Evolutionary conservation across 2,329 filamentous ascomycete genomes (phyloP).

Genomic region (Cercospora nicotianae): DNA sequence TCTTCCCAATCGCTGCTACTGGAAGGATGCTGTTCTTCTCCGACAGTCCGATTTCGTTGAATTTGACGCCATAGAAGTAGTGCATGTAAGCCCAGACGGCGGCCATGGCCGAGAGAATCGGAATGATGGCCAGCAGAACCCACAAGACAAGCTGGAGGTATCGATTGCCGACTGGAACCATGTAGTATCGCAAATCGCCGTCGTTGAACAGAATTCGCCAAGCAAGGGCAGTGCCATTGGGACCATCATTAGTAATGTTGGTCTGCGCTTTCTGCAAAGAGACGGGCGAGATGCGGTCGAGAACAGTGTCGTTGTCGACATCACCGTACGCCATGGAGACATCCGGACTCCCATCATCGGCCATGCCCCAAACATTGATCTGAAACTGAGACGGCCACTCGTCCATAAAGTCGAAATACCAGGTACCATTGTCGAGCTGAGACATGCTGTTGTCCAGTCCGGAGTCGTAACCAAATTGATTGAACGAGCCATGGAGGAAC

Average conservation of each 20-base stretch:
- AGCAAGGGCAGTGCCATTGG: constrained; percentile 56
- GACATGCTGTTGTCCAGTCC: constrained; percentile 57
- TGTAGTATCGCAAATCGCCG: constrained; percentile 52
- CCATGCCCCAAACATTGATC: constrained; percentile 67
- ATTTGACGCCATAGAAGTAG: constrained; percentile 64
- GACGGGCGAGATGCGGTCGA: constrained; percentile 63
- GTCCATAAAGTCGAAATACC: constrained; percentile 61
- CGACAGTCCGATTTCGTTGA: constrained; percentile 59
- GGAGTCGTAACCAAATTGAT: constrained; percentile 63
- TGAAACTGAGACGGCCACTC: constrained; percentile 65
- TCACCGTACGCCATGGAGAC: constrained; percentile 61
- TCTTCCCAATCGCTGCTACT: constrained; percentile 26
- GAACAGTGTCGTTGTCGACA: constrained; percentile 59
- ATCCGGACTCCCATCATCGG: constrained; percentile 62
- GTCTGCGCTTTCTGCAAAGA: constrained; percentile 57
- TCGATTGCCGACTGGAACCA: constrained; percentile 56
- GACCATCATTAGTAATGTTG: constrained; percentile 58
- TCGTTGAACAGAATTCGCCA: constrained; percentile 60
- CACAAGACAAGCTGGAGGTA: constrained; percentile 57
- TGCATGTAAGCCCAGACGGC: constrained; percentile 60
- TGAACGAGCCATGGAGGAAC: constrained; percentile 62
- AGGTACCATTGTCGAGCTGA: constrained; percentile 51
- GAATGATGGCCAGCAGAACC: constrained; percentile 56
- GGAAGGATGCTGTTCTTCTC: constrained; percentile 48
- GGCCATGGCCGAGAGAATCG: constrained; percentile 51